Base-by-base conservation (phyloP, 345 rosid genomes). In the Salix udensis region DNA sequence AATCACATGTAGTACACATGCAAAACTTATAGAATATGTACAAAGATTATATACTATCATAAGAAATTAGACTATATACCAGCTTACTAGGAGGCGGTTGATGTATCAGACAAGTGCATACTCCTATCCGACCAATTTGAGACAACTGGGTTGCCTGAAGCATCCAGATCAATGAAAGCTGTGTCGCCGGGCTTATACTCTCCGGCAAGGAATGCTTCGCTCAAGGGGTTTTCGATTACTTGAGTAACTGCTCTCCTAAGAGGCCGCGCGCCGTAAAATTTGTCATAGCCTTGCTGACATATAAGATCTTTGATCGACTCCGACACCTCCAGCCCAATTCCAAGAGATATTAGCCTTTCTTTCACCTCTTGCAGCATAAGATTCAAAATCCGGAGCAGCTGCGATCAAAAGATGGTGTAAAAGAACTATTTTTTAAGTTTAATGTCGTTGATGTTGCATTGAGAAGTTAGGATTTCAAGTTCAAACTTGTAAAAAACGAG, bases 311-410 rank as follows among this genome's bases (percentile, higher is more conserved):
- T 96, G 44, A 93, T 77, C 3, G 93, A 75, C 26, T 92, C 94
- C 3, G 98, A 87, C 31, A 93, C 98, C 83, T 96, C 97, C 78
- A 96, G 77, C 15, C 94, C 91, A 15, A 93, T 88, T 69, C 98
- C 99, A 4, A 91, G 89, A 4, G 94, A 88, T 36, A 86, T 85
- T 15, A 96, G 89, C 86, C 91, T 90, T 26, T 81, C 84, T 81
- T 91, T 93, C 78, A 96, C 92, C 74, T 92, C 98, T 88, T 83
- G 88, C 85, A 96, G 80, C 97, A 96, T 96, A 79, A 93, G 76
- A 79, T 87, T 87, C 81, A 91, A 80, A 68, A 96, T 96, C 81
- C 82, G 85, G 64, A 91, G 87, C 96, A 92, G 90, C 99, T 96
- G 92, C 68, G 83, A 71, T 65, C 28, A 37, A 50, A 6, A 48